Evolutionary conservation across 2,329 filamentous ascomycete genomes (phyloP).

Genomic region (Fusarium incarnatum): DNA sequence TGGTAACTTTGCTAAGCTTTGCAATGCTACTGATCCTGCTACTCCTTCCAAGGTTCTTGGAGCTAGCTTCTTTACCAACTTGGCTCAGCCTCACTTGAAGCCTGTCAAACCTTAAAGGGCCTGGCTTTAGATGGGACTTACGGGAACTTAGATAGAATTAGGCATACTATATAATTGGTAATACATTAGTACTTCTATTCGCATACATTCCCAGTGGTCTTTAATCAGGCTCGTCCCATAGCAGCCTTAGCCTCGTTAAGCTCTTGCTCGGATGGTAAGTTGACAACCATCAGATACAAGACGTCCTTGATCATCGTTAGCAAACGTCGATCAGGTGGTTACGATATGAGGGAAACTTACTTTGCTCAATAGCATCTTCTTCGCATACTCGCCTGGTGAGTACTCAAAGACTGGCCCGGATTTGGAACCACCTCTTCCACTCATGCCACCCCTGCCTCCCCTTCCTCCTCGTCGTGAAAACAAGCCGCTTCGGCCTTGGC

Average conservation of each 20-base stretch:
- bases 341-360: background rate
- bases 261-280: slow-evolving; percentile 8
- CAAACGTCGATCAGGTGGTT: too few relatives aligned
- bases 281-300: slow-evolving; percentile 19
- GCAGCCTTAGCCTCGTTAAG: slow-evolving; percentile 4
- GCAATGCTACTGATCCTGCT: slow-evolving; percentile 57
- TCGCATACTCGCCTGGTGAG: slow-evolving; percentile 3
- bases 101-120: background rate
- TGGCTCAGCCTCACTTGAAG: slow-evolving; percentile 54
- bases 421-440: background rate
- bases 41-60: slow-evolving; percentile 58
- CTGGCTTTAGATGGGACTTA: fast-evolving
- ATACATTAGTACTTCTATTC: background rate
- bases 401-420: background rate
- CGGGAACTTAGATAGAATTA: background rate
- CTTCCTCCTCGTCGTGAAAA: background rate
- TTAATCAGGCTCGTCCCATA: background rate
- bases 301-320: background rate
- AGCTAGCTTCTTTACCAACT: slow-evolving; percentile 62
- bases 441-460: background rate
- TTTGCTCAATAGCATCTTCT: slow-evolving; percentile 13
- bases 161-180: background rate
- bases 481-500: background rate
- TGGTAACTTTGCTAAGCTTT: slow-evolving; percentile 62
- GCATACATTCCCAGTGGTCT: too few relatives aligned